Evolutionary conservation across 805 yeast species (phyloP).

Genomic region (Kluyveromyces siamensis): DNA sequence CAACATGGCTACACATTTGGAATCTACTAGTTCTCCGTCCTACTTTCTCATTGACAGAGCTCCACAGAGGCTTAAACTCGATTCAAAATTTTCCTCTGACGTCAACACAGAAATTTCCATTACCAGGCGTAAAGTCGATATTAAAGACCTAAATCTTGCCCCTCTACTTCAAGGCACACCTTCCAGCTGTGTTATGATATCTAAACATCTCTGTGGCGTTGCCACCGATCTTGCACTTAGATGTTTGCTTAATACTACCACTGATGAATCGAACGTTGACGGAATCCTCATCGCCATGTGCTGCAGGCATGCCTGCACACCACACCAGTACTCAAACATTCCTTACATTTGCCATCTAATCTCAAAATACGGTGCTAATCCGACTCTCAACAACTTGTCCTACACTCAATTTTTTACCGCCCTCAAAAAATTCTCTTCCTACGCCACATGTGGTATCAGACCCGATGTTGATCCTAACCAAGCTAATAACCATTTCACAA

Average conservation of each 20-base stretch:
- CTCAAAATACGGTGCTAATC: conserved; percentile 29
- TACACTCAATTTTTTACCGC: conserved; percentile 33
- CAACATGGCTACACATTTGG: conserved; percentile 11
- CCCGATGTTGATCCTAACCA: conserved; percentile 32
- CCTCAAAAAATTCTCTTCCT: conserved; percentile 61
- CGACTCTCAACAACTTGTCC: conserved; percentile 4
- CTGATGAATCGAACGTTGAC: conserved; percentile 19
- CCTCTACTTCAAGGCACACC: conserved; percentile 28
- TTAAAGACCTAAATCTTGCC: conserved; percentile 60
- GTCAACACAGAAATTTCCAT: conserved; percentile 15
- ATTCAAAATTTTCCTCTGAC: conserved; percentile 55
- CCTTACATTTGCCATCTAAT: conserved; percentile 30
- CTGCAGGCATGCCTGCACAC: conserved; percentile 77
- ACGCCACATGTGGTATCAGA: conserved; percentile 77
- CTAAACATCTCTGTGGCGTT: conserved; percentile 89
- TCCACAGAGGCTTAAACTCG: conserved; percentile 70
- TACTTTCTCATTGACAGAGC: conserved; percentile 70
- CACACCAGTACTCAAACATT: conserved; percentile 31
- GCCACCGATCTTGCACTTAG: conserved; percentile 82
- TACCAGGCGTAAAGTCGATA: conserved; percentile 60
- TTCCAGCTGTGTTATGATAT: conserved; percentile 44
- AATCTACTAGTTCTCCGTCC: conserved; percentile 13
- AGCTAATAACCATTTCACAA: conserved; percentile 36
- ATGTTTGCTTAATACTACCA: conserved; percentile 41
- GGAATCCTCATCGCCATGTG: conserved; percentile 86